Conservation (phyloP, 768 basidiomycete genomes). For the Kwoniella dejecticola region DNA sequence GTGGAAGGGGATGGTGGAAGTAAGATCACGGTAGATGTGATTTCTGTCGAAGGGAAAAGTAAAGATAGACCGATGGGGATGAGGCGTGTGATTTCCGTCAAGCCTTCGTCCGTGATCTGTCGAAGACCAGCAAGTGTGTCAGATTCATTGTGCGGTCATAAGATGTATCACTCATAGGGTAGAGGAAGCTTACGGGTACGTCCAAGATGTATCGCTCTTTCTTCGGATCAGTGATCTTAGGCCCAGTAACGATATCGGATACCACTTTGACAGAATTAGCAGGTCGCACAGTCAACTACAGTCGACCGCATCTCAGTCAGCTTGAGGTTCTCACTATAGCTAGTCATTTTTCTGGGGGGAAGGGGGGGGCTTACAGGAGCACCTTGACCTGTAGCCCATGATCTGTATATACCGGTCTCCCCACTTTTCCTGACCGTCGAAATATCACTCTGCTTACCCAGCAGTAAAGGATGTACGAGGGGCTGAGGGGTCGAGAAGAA, state of each 20-base stretch:
- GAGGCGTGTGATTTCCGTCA: slow-evolving; percentile 31
- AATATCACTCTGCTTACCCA: slow-evolving; percentile 89
- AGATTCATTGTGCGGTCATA: background rate
- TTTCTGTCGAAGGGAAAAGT: slow-evolving; percentile 64
- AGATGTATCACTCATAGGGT: background rate
- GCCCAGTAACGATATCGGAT: slow-evolving; percentile 30
- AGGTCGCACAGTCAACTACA: slow-evolving; percentile 49
- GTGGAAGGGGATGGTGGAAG: slow-evolving; percentile 61
- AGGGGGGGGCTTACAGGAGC: slow-evolving; percentile 35
- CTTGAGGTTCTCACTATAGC: background rate
- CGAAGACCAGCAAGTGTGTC: background rate
- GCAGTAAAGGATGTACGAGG: slow-evolving; percentile 87
- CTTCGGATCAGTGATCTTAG: slow-evolving; percentile 12
- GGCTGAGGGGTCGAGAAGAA: slow-evolving; percentile 45
- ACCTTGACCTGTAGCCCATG: slow-evolving; percentile 81
- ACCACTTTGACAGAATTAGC: slow-evolving; percentile 48
- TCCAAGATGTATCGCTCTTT: slow-evolving; percentile 40
- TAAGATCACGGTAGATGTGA: slow-evolving; percentile 64
- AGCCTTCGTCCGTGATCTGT: slow-evolving; percentile 62
- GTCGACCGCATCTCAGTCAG: background rate
- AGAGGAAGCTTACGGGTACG: slow-evolving; percentile 20
- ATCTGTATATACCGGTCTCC: slow-evolving; percentile 86
- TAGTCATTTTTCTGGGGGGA: background rate
- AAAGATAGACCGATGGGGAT: slow-evolving; percentile 57
- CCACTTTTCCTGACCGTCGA: slow-evolving; percentile 74